Evolutionary conservation across 2,329 filamentous ascomycete species (phyloP).

Genomic region (Leptodontidium sp.): DNA sequence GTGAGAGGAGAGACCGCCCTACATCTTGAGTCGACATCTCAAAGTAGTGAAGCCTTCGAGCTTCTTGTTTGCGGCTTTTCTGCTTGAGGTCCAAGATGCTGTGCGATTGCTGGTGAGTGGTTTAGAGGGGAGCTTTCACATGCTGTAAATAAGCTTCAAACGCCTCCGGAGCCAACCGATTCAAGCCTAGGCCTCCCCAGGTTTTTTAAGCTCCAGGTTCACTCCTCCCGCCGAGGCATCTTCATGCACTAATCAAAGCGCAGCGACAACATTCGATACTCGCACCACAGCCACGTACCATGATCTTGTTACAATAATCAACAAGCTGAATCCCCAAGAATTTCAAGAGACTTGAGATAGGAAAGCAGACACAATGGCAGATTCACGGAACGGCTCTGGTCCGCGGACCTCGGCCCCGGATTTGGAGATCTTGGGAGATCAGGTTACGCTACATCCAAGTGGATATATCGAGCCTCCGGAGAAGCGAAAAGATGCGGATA

Average conservation of each 20-base stretch:
- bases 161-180: neutral
- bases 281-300: conserved; percentile 16
- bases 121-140: conserved; percentile 31
- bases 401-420: conserved; percentile 69
- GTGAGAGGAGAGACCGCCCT: conserved; percentile 73
- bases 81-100: neutral
- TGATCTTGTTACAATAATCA: conserved; percentile 31
- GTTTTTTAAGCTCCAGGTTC: conserved; percentile 22
- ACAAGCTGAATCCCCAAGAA: neutral
- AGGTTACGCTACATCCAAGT: conserved; percentile 77
- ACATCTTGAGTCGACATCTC: conserved; percentile 38
- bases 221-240: conserved; percentile 12
- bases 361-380: conserved; percentile 48
- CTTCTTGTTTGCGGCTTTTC: neutral
- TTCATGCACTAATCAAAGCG: conserved; percentile 8
- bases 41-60: neutral
- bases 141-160: conserved; percentile 27
- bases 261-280: conserved; percentile 24
- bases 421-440: conserved; percentile 77
- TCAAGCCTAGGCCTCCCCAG: conserved; percentile 23
- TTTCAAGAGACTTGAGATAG: neutral
- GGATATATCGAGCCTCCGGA: conserved; percentile 65
- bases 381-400: conserved; percentile 34
- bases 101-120: conserved; percentile 1
- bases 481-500: conserved; percentile 57